Conservation (phyloP, 2,329 filamentous ascomycete genomes). For the Talaromyces rugulosus region DNA sequence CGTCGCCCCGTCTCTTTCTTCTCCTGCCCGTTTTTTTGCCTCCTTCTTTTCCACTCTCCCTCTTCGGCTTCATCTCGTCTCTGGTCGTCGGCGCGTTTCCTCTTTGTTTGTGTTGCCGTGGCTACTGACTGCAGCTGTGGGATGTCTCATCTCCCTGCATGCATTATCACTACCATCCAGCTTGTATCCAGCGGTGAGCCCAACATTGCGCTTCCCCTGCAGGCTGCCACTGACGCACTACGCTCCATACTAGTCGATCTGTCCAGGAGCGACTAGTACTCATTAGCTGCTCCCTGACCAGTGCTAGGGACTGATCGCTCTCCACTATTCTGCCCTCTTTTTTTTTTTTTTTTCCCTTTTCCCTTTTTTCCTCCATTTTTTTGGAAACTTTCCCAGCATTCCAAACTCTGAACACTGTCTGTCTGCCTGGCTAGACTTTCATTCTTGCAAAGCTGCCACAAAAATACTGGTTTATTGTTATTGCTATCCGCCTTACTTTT, state of each 20-base stretch:
- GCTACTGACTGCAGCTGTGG: not conserved
- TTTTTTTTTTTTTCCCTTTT: not conserved
- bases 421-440: not conserved
- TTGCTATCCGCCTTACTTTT: not conserved
- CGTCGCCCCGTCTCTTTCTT: not conserved
- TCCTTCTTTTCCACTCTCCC: not conserved
- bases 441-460: conserved; percentile 2
- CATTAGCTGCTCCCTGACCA: not conserved
- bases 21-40: not conserved
- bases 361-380: not conserved
- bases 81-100: too few species aligned
- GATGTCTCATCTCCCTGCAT: not conserved
- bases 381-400: not conserved
- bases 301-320: not conserved
- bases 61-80: too few species aligned
- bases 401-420: not conserved
- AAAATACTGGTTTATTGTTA: conserved; percentile 3
- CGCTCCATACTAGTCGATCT: not conserved
- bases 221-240: not conserved
- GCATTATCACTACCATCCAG: not conserved
- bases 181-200: not conserved
- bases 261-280: not conserved
- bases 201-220: not conserved
- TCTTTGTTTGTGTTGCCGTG: not conserved
- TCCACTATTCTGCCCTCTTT: not conserved